phyloP scores from a whole-genome alignment of 1,139 yeast species.

The Eremothecium cymbalariae region DNA sequence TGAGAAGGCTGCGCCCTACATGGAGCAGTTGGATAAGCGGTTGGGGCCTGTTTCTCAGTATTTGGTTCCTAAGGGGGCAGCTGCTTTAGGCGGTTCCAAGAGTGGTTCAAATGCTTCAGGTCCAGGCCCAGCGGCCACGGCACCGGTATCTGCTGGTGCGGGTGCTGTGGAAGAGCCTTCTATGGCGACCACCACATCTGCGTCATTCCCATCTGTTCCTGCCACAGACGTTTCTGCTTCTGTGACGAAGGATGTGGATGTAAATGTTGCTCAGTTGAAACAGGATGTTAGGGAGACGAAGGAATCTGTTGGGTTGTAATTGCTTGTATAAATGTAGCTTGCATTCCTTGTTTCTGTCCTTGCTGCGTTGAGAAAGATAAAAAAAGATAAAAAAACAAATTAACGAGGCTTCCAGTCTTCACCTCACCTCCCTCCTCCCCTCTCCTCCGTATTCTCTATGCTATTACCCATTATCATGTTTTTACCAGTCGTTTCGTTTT shows the following conservation, averaged over 20 bases:
- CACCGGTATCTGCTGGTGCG: slow-evolving; percentile 15
- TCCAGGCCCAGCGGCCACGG: slow-evolving; percentile 22
- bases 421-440: too few species aligned
- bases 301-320: slow-evolving; percentile 11
- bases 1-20: slow-evolving; percentile 43
- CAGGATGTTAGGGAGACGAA: slow-evolving; percentile 28
- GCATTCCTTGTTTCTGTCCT: too few species aligned
- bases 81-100: slow-evolving; percentile 55
- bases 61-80: slow-evolving; percentile 46
- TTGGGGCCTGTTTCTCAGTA: slow-evolving; percentile 58
- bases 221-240: slow-evolving; percentile 17
- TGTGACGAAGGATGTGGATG: slow-evolving; percentile 6
- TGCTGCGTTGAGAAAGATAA: too few species aligned
- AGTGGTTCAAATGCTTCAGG: slow-evolving; percentile 33
- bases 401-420: too few species aligned
- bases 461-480: too few species aligned
- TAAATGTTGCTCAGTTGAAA: slow-evolving; percentile 27
- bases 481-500: too few species aligned
- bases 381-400: too few species aligned
- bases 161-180: slow-evolving; percentile 18
- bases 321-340: too few species aligned
- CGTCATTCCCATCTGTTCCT: slow-evolving; percentile 44
- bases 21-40: slow-evolving; percentile 42
- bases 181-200: slow-evolving; percentile 25
- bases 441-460: too few species aligned